Evolutionary conservation across 306 rosid species (phyloP), one percentile per base, ranked within the genome.

Genomic region (Citrullus amarus): DNA sequence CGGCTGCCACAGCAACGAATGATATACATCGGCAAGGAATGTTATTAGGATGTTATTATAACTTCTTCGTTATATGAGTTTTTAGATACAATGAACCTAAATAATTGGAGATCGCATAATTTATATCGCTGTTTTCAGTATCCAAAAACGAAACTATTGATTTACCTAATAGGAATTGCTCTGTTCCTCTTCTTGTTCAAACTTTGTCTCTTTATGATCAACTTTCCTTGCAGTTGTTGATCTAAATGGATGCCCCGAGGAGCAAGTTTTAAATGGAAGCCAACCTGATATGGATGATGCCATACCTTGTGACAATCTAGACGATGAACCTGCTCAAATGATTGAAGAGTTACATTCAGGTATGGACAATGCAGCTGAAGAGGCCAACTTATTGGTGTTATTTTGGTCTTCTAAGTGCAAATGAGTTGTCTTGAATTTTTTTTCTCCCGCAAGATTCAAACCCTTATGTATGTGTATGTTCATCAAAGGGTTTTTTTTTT

Each of bases 241-340:
- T 79, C 88, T 87, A 73, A 36, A 87, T 9, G 76, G 80, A 32
- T 80, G 91, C 84, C 96, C 97, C 0, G 99, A 93, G 73, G 98
- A 91, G 80, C 97, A 89, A 87, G 80, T 88, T 81, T 87, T 91
- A 88, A 89, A 80, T 20, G 88, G 80, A 81, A 87, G 86, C 78
- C 99, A 93, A 68, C 91, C 96, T 70, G 98, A 93, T 65, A 87
- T 83, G 84, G 98, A 93, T 81, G 99, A 96, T 79, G 82, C 60
- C 32, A 85, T 73, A n/a, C 82, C 86, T 51, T 82, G 82, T 80
- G 97, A 88, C 79, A 90, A 93, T 79, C 89, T 86, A 71, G 97
- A 93, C 36, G 98, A 91, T 84, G 98, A 96, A 74, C 82, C 85
- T 36, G 93, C 82, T 84, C 97, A 90, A 5, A 91, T 93, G 97